Conservation (phyloP, 169 alveolate genomes). For the Plasmodium chabaudi region DNA sequence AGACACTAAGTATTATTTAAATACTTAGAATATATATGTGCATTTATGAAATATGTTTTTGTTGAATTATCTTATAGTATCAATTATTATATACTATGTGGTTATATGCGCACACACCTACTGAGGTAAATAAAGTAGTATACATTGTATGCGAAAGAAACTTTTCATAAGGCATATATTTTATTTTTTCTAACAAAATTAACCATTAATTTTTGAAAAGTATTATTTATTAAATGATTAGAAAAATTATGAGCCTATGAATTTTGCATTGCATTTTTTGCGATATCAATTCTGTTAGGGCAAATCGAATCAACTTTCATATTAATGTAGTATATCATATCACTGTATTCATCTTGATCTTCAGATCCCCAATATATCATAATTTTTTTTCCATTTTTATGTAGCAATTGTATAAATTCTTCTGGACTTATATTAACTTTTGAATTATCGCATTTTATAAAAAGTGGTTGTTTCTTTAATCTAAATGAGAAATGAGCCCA, state of each 20-base stretch:
- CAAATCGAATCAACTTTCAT: constrained; percentile 62
- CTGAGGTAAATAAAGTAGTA: too few species aligned
- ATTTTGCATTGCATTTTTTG: constrained; percentile 29
- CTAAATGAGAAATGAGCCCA: constrained; percentile 72
- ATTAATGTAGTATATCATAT: constrained; percentile 29
- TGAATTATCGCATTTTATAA: constrained; percentile 15
- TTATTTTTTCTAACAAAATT: too few species aligned
- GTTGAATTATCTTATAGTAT: too few species aligned
- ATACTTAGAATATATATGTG: too few species aligned
- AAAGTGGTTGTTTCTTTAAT: constrained; percentile 12
- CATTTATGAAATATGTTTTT: too few species aligned
- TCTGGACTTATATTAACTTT: constrained; percentile 6
- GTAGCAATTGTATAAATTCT: constrained; percentile 26
- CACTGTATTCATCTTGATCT: constrained; percentile 54
- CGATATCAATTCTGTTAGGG: constrained; percentile 51
- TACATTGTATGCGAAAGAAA: too few species aligned
- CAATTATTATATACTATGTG: too few species aligned
- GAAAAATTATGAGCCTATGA: background rate
- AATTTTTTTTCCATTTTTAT: constrained; percentile 50
- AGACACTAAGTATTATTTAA: too few species aligned
- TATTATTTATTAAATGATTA: too few species aligned
- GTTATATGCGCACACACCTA: too few species aligned
- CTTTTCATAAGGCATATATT: too few species aligned
- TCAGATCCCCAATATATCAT: constrained; percentile 76
- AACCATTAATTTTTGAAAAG: too few species aligned